Evolutionary conservation across 2,329 filamentous ascomycete species (phyloP).

Genomic region (Fusarium sp.): DNA sequence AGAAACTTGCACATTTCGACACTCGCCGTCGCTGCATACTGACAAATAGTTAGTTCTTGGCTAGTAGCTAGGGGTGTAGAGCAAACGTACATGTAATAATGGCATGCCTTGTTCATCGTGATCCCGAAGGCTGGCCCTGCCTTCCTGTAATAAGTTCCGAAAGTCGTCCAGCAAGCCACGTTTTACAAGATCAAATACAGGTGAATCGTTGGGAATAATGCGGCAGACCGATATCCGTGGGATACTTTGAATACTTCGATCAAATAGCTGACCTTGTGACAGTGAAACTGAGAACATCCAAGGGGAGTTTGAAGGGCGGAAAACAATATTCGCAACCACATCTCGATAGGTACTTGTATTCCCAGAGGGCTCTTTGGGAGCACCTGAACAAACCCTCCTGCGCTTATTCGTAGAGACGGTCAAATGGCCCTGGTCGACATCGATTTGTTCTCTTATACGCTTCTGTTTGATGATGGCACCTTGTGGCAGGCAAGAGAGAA

Average conservation of each 20-base stretch:
- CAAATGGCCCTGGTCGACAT: not conserved
- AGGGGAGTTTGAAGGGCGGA: not conserved
- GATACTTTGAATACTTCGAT: not conserved
- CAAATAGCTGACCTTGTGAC: not conserved
- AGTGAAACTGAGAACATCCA: not conserved
- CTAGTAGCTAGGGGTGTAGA: not conserved
- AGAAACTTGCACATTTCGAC: not conserved
- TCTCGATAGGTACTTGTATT: not conserved
- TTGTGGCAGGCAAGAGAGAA: not conserved
- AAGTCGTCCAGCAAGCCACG: not conserved
- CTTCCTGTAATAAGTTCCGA: not conserved
- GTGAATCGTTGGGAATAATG: not conserved
- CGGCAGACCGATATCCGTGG: not conserved
- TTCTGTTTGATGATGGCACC: not conserved
- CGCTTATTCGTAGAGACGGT: not conserved
- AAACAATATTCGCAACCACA: not conserved
- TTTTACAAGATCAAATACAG: not conserved
- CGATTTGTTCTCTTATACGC: not conserved
- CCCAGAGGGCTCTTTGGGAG: not conserved
- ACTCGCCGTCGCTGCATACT: not conserved
- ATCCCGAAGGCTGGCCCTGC: not conserved
- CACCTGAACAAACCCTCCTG: not conserved
- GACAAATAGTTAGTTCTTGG: not conserved
- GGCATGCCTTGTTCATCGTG: not conserved
- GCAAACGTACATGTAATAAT: not conserved